Base-by-base conservation (phyloP, 2,329 filamentous ascomycete genomes). In the Botrytis porri region DNA sequence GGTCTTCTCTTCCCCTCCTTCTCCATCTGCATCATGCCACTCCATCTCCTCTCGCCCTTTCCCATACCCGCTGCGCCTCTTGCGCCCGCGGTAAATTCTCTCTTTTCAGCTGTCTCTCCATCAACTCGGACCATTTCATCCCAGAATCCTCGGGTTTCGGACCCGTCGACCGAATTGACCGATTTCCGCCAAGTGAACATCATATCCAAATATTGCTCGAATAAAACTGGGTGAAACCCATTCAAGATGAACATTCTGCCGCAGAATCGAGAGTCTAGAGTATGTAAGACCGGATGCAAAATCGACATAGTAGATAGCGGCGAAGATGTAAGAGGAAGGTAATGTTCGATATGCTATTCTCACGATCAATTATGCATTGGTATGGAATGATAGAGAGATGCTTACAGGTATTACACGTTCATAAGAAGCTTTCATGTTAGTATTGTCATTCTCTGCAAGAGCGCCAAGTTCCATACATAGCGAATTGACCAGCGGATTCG, bases 301-400 rank as follows among this genome's bases (percentile, higher is more conserved):
- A 93, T 72, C 4, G 70, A 72, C 37, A 61, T 70, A 9, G 89
- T 83, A 5, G 91, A 87, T 2, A 95, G 91, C 75, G 93, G 92
- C 78, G 94, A 92, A 5, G 90, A 90, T 2, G 61, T n/a, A 29
- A 71, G 70, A 14, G 70, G 61, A 8, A 71, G 25, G 78, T 94
- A 95, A 81, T 95, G 93, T 81, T 95, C 93, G 48, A 95, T 89
- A 76, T 94, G 86, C 20, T 87, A 85, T 69, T 95, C 88, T 3
- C 18, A 48, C 25, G 8, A 32, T 69, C 51, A 37, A 37, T 5
- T 32, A 45, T n/a, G 29, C 6, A 57, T 32, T 35, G 48, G 37
- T 7, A 35, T 18, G 22, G n/a, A 16, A 29, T 35, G 10, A n/a
- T 0, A 6, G 14, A 12, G n/a, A 62, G 22, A 32, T 20, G 29